Evolutionary conservation across 352 stramenopile genomes (phyloP).

Genomic region (Pythium utonaiense): DNA sequence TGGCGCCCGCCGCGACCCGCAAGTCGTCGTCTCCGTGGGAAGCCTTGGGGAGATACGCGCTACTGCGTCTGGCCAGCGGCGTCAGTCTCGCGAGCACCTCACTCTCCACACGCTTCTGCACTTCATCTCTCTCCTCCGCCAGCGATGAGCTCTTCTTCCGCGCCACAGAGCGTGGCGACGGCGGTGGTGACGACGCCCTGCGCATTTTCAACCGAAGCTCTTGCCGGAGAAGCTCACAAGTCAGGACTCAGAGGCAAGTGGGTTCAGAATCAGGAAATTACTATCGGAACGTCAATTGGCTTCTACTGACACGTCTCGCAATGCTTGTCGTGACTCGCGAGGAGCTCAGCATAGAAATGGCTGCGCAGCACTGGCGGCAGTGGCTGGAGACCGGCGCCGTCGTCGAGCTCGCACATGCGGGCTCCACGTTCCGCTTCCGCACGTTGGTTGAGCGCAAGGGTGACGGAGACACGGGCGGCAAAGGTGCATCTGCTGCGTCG

Average conservation of each 20-base stretch:
- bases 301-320: neutral
- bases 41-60: constrained; percentile 40
- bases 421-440: constrained; percentile 36
- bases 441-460: constrained; percentile 46
- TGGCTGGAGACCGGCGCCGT: constrained; percentile 52
- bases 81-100: constrained; percentile 24
- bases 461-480: constrained; percentile 13
- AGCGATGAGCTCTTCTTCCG: constrained; percentile 40
- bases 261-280: constrained; percentile 13
- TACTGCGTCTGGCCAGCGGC: constrained; percentile 24
- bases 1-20: constrained; percentile 49
- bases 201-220: neutral
- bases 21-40: constrained; percentile 23
- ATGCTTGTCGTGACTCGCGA: too few species aligned
- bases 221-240: too few species aligned
- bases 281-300: constrained; percentile 10
- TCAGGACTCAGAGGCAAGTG: neutral
- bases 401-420: constrained; percentile 50
- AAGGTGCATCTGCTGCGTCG: neutral
- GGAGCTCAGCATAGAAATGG: constrained; percentile 1
- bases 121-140: constrained; percentile 37
- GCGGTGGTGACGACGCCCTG: neutral
- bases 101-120: constrained; percentile 34
- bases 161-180: constrained; percentile 9
- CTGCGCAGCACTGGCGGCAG: constrained; percentile 1